Percentiles rank a stretch among this genome's conserved stretches.
phyloP scores from a whole-genome alignment of 192 early-diverging fungal species.

The Umbelopsis sp. region DNA sequence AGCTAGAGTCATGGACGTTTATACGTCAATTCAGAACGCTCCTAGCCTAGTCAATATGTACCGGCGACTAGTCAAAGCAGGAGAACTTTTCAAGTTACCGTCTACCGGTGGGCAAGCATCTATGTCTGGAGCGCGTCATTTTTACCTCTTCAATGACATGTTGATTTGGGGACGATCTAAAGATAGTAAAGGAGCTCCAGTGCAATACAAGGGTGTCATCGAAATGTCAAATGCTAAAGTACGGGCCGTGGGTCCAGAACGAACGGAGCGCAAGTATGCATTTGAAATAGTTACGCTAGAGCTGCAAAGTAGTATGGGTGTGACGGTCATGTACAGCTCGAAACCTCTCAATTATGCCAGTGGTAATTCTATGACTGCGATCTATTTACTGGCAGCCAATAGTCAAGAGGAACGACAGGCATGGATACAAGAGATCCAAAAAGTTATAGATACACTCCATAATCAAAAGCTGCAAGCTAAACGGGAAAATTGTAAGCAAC shows the following conservation, averaged over 20 bases:
- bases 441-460: background rate
- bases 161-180: conserved; percentile 16
- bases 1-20: conserved; percentile 20
- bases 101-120: background rate
- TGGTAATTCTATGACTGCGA: background rate
- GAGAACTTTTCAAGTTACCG: background rate
- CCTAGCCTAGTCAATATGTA: background rate
- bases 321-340: background rate
- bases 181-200: conserved; percentile 7
- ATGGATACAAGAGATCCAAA: conserved; percentile 13
- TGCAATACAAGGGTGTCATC: conserved; percentile 20
- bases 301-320: background rate
- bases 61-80: background rate
- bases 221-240: conserved; percentile 9
- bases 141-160: conserved; percentile 13
- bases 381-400: conserved; percentile 8
- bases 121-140: conserved; percentile 2
- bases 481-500: background rate
- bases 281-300: background rate
- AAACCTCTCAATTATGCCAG: background rate
- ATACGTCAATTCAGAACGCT: background rate
- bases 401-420: conserved; percentile 19
- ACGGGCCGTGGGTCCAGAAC: conserved; percentile 3
- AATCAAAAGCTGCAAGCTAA: conserved; percentile 9
- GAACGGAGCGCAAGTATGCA: conserved; percentile 4